phyloP scores from a whole-genome alignment of 768 basidiomycete genomes.

The Pilatotrama ljubarskyi region DNA sequence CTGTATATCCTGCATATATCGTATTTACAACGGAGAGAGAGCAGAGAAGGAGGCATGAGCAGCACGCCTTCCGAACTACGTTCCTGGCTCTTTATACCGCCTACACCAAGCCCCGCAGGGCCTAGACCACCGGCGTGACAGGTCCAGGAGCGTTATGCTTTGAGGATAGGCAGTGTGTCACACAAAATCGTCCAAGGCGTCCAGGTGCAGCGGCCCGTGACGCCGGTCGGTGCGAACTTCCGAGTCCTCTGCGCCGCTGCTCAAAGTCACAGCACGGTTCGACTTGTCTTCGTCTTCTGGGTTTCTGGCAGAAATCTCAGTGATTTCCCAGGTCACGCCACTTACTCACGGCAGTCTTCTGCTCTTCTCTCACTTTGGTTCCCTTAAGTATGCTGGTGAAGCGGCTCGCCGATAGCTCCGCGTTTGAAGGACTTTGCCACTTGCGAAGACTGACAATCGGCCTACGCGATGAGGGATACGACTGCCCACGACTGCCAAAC shows the following conservation, averaged over 20 bases:
- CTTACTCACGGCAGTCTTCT: too few species aligned
- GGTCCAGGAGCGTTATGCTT: neutral
- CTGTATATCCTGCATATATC: conserved; percentile 2
- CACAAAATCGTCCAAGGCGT: neutral
- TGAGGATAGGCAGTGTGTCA: conserved; percentile 3
- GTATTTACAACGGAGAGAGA: neutral
- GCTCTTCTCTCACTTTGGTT: too few species aligned
- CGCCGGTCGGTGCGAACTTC: neutral
- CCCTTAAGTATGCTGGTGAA: too few species aligned
- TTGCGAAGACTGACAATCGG: too few species aligned
- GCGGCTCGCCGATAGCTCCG: too few species aligned
- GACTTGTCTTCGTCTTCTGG: too few species aligned
- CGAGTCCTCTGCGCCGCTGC: too few species aligned
- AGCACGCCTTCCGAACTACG: neutral
- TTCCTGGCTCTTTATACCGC: neutral
- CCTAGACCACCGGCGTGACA: conserved; percentile 13
- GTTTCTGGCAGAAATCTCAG: too few species aligned
- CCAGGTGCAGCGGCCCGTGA: neutral
- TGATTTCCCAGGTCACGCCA: too few species aligned
- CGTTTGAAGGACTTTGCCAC: too few species aligned
- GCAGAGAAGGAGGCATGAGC: neutral
- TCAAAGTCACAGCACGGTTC: too few species aligned
- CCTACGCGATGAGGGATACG: too few species aligned
- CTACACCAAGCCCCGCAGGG: neutral
- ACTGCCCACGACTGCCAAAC: neutral